phyloP scores from a whole-genome alignment of 2,329 filamentous ascomycete species.

The Rasamsonia emersonii region DNA sequence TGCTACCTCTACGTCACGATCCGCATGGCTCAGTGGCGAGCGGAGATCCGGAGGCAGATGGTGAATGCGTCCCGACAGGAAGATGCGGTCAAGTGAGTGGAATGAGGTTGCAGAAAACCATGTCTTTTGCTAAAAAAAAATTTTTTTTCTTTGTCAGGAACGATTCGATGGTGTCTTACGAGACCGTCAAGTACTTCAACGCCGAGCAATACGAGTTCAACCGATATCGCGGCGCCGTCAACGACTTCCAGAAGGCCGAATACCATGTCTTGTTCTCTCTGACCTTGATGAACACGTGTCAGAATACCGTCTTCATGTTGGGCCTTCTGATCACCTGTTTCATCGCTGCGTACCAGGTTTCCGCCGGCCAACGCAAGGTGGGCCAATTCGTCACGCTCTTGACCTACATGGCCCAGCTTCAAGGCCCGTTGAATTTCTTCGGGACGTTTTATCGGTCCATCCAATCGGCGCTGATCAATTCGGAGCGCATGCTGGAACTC shows the following conservation, averaged over 20 bases:
- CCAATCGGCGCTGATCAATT: conserved; percentile 94
- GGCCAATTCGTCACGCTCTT: conserved; percentile 66
- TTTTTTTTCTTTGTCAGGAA: conserved; percentile 44
- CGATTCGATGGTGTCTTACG: conserved; percentile 97
- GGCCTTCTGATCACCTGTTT: conserved; percentile 65
- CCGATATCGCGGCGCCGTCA: conserved; percentile 62
- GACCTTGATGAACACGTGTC: conserved; percentile 71
- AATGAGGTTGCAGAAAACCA: neutral
- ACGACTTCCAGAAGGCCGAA: conserved; percentile 64
- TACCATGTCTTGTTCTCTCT: conserved; percentile 68
- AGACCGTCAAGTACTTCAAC: conserved; percentile 89
- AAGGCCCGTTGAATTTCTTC: conserved; percentile 76
- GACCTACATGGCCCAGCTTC: conserved; percentile 70
- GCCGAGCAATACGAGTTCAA: conserved; percentile 71
- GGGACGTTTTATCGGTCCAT: conserved; percentile 94
- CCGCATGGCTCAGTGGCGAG: conserved; percentile 86
- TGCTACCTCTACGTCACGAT: conserved; percentile 96
- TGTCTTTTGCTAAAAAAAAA: neutral
- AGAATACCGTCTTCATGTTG: conserved; percentile 70
- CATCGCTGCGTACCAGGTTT: conserved; percentile 69
- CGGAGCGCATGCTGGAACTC: conserved; percentile 85
- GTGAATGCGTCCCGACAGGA: conserved; percentile 91
- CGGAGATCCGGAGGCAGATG: conserved; percentile 85
- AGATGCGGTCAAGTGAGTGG: conserved; percentile 75
- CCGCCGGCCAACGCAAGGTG: conserved; percentile 54